Percentiles rank a stretch among this genome's conserved stretches.
Conservation (phyloP, 345 rosid species). For the Eucalyptus curtisii region DNA sequence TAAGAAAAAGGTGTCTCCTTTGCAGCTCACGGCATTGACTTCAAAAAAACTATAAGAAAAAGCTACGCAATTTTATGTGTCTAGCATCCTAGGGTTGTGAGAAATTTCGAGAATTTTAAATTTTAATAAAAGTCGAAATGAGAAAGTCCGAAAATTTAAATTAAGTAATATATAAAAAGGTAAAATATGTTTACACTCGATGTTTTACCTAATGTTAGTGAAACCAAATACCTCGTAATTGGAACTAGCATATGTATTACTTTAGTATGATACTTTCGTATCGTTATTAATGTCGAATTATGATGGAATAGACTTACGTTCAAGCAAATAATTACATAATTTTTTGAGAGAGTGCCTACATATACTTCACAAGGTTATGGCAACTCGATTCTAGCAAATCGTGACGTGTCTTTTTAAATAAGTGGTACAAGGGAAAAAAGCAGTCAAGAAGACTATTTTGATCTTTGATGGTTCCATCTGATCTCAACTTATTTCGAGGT, state of each 20-base stretch:
- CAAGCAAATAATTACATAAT: background rate
- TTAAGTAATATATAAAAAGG: background rate
- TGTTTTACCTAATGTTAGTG: background rate
- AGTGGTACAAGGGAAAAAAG: background rate
- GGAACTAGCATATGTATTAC: background rate
- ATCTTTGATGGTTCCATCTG: accelerated
- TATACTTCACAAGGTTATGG: background rate
- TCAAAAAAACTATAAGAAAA: background rate
- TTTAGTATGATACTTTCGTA: background rate
- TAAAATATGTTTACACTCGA: background rate
- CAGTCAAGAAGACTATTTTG: background rate
- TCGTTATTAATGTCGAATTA: background rate
- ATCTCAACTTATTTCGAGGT: background rate
- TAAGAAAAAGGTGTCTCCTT: background rate
- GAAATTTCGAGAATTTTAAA: background rate
- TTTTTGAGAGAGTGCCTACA: background rate
- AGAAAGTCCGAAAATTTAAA: background rate
- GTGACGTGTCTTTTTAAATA: background rate
- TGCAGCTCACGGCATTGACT: background rate
- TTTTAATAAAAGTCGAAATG: background rate
- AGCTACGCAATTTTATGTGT: background rate
- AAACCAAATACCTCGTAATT: background rate
- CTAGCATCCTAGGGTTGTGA: background rate
- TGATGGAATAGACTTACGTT: background rate
- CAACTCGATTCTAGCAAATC: background rate